These are phyloP conservation scores for Candida freyschussii DNA, from an alignment of 1,139 yeast species.

Conservation along the genomic window DNA sequence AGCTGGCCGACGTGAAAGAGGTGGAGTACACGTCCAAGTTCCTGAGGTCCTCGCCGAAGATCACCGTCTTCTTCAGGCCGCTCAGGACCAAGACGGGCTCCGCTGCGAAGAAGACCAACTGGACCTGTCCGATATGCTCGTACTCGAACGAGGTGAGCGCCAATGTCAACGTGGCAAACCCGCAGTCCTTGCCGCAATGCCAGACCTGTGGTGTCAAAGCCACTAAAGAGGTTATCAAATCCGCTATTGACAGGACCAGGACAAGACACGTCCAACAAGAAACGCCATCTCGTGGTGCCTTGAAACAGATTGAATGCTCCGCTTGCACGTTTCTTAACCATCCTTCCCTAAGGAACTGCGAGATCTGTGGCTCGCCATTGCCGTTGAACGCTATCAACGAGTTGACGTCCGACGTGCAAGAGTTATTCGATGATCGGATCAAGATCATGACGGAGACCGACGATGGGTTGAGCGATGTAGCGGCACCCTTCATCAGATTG, in stretches of 20 bases:
- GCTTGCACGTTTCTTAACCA: constrained; percentile 85
- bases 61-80: constrained; percentile 39
- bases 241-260: constrained; percentile 14
- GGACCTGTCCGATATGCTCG: constrained; percentile 87
- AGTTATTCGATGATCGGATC: constrained; percentile 27
- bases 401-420: constrained; percentile 13
- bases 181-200: constrained; percentile 50
- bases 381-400: constrained; percentile 29
- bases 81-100: constrained; percentile 11
- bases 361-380: constrained; percentile 74
- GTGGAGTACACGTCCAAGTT: constrained; percentile 57
- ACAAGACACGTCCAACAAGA: neutral
- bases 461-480: constrained; percentile 30
- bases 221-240: constrained; percentile 29
- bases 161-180: constrained; percentile 31
- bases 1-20: constrained; percentile 40
- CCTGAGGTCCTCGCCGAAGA: constrained; percentile 73
- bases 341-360: constrained; percentile 72
- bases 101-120: constrained; percentile 32
- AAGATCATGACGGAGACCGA: constrained; percentile 26
- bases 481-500: constrained; percentile 39
- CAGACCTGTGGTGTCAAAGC: constrained; percentile 71
- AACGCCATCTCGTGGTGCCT: neutral
- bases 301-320: constrained; percentile 52
- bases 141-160: constrained; percentile 50